phyloP scores from a whole-genome alignment of 345 rosid genomes.

The Populus simonii region DNA sequence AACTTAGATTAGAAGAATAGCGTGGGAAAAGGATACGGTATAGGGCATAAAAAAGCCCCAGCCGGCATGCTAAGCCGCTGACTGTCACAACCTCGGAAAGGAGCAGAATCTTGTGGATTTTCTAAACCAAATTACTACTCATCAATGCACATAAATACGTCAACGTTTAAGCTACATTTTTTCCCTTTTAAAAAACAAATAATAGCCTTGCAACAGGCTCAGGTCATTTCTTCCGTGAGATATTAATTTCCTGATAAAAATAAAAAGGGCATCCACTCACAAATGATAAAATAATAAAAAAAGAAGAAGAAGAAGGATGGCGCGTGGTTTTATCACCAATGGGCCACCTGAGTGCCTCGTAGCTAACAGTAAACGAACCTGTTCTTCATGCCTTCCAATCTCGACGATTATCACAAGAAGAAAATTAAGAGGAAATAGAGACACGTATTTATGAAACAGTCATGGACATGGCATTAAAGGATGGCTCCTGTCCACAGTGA shows the following conservation, averaged over 20 bases:
- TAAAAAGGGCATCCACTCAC: not conserved
- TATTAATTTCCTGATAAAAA: not conserved
- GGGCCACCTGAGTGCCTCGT: not conserved
- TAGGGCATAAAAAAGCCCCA: not conserved
- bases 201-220: not conserved
- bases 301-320: not conserved
- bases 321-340: conserved; percentile 10
- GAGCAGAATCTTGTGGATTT: conserved; percentile 5
- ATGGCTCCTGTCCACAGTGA: not conserved
- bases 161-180: no score
- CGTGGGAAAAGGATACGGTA: not conserved
- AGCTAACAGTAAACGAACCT: conserved; percentile 23
- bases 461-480: not conserved
- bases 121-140: not conserved
- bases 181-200: no score
- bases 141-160: not conserved
- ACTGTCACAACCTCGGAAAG: not conserved
- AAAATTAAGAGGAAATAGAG: not conserved
- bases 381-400: not conserved
- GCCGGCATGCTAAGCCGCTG: conserved; percentile 6
- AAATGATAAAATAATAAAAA: not conserved
- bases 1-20: not conserved
- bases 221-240: not conserved
- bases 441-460: not conserved
- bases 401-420: not conserved